These are phyloP conservation scores for Lactarius sanguifluus DNA, from an alignment of 768 basidiomycete species.

Conservation along the genomic window DNA sequence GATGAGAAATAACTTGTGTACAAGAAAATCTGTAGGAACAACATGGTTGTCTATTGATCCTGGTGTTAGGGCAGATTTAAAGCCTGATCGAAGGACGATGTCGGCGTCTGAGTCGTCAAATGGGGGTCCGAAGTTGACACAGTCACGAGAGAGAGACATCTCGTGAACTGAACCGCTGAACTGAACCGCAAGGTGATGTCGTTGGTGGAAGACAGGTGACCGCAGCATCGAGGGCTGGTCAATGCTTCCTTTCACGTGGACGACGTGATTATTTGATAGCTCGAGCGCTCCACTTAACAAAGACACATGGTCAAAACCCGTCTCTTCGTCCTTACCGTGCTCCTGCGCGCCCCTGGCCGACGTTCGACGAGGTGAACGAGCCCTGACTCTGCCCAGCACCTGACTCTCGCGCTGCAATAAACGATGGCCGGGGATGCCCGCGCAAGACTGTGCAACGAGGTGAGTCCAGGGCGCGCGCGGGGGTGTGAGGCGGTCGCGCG, in stretches of 20 bases:
- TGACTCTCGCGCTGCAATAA: slow-evolving; percentile 62
- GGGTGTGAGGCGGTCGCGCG: slow-evolving; percentile 66
- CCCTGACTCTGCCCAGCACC: slow-evolving; percentile 55
- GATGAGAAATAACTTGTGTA: slow-evolving; percentile 16
- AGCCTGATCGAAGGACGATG: slow-evolving; percentile 11
- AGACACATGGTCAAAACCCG: neutral
- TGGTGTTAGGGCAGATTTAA: neutral
- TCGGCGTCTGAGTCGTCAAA: slow-evolving; percentile 49
- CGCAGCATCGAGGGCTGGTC: too few relatives aligned
- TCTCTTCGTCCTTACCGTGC: neutral
- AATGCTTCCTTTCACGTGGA: neutral
- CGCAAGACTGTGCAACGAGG: slow-evolving; percentile 14
- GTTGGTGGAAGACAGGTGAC: neutral
- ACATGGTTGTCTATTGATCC: neutral
- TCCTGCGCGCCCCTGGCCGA: slow-evolving; percentile 12
- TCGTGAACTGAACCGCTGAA: neutral
- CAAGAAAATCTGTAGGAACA: slow-evolving; percentile 7
- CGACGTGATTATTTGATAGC: neutral
- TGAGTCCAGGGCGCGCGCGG: slow-evolving; percentile 15
- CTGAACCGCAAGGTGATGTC: neutral
- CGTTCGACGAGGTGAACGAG: slow-evolving; percentile 47
- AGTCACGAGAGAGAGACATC: slow-evolving; percentile 9
- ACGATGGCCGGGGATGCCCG: neutral
- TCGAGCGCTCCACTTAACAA: neutral
- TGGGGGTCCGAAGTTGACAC: slow-evolving; percentile 38